These are phyloP conservation scores for Escallonia rubra DNA, from an alignment of 129 eudicot genomes.

Conservation along the genomic window DNA sequence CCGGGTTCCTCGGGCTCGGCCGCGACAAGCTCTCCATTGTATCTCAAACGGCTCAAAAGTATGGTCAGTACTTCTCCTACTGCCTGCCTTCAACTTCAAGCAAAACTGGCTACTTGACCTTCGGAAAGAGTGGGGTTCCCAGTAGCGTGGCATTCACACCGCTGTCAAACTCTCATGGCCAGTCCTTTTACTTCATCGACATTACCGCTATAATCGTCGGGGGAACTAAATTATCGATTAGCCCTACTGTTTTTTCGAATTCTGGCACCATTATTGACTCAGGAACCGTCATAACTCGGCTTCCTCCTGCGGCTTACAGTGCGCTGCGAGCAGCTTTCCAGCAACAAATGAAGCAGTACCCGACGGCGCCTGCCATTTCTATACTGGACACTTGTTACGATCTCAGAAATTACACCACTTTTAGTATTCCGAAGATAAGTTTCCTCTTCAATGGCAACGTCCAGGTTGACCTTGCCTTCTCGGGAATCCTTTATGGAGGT, in stretches of 20 bases:
- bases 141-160: constrained; percentile 14
- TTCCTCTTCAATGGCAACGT: constrained; percentile 11
- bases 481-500: constrained; percentile 1
- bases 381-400: constrained; percentile 25
- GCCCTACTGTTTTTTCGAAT: not conserved
- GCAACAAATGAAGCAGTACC: constrained; percentile 11
- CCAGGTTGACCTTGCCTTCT: not conserved
- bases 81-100: constrained; percentile 19
- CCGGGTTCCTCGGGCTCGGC: constrained; percentile 27
- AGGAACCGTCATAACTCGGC: constrained; percentile 23
- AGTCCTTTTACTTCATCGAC: constrained; percentile 14
- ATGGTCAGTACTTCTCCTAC: constrained; percentile 27
- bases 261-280: constrained; percentile 23
- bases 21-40: constrained; percentile 13
- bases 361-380: not conserved
- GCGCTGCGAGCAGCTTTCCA: constrained; percentile 10
- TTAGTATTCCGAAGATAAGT: constrained; percentile 11
- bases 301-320: constrained; percentile 13
- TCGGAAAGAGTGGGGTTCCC: constrained; percentile 10
- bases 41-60: constrained; percentile 15
- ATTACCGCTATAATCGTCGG: constrained; percentile 9
- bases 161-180: not conserved
- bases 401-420: not conserved
- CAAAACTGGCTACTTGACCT: constrained; percentile 13
- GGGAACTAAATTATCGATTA: not conserved